Conservation (phyloP, 768 basidiomycete species). For the Hygrophorus russula region DNA sequence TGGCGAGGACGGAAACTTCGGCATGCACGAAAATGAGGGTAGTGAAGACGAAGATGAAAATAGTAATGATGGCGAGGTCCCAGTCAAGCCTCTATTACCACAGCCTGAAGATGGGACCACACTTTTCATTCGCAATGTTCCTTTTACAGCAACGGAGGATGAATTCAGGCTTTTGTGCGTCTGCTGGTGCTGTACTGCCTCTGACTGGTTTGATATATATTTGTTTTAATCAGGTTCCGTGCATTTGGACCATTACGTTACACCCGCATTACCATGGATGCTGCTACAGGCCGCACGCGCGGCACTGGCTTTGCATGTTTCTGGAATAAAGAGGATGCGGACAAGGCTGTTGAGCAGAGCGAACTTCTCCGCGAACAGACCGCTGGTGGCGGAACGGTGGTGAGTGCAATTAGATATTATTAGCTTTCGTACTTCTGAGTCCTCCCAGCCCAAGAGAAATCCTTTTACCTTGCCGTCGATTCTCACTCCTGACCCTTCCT, state of each 20-base stretch:
- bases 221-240: conserved; percentile 53
- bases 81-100: conserved; percentile 59
- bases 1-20: conserved; percentile 30
- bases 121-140: conserved; percentile 87
- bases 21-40: conserved; percentile 29
- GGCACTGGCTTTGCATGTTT: conserved; percentile 97
- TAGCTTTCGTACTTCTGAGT: background rate
- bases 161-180: conserved; percentile 77
- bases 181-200: background rate
- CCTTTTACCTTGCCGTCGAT: conserved; percentile 84
- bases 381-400: conserved; percentile 28
- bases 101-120: conserved; percentile 83
- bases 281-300: conserved; percentile 71
- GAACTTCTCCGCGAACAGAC: conserved; percentile 60
- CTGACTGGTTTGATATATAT: conserved; percentile 3
- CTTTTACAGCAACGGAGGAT: conserved; percentile 88
- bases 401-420: conserved; percentile 2
- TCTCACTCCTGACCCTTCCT: conserved; percentile 88
- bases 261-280: conserved; percentile 82
- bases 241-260: conserved; percentile 89
- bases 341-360: conserved; percentile 74
- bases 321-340: conserved; percentile 88
- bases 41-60: conserved; percentile 24
- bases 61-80: conserved; percentile 28
- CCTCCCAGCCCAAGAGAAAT: conserved; percentile 52